Conservation (phyloP, 2,329 filamentous ascomycete species). For the Aspergillus sp. region DNA sequence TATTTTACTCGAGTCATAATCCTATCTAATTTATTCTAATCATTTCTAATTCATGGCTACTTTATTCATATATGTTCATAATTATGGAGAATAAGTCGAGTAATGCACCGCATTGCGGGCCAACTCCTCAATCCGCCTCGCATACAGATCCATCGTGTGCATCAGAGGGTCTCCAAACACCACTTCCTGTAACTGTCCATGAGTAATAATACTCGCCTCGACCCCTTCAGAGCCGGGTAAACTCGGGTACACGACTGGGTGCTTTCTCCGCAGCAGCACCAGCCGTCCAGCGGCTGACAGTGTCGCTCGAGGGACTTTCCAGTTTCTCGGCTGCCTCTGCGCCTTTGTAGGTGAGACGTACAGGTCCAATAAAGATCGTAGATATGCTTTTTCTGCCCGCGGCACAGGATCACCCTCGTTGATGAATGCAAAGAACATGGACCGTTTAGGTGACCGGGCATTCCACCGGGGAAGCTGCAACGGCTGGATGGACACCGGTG, state of each 20-base stretch:
- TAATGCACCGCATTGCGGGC: background rate
- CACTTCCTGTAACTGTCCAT: conserved; percentile 61
- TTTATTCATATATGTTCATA: background rate
- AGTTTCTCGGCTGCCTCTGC: conserved; percentile 14
- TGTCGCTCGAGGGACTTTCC: conserved; percentile 27
- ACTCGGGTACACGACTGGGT: background rate
- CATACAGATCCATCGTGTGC: conserved; percentile 75
- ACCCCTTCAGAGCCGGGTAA: conserved; percentile 47
- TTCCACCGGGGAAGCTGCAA: conserved; percentile 51
- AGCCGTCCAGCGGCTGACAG: conserved; percentile 65
- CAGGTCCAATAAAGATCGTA: conserved; percentile 64
- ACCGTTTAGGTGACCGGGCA: conserved; percentile 42
- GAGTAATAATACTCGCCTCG: conserved; percentile 60
- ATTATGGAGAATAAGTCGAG: background rate
- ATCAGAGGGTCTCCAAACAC: conserved; percentile 77
- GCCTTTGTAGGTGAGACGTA: conserved; percentile 56
- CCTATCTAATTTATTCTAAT: background rate
- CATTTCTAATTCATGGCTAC: background rate
- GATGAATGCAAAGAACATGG: conserved; percentile 69
- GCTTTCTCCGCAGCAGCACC: conserved; percentile 52
- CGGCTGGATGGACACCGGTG: conserved; percentile 66
- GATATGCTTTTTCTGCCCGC: conserved; percentile 68
- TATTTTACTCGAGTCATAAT: too few relatives aligned
- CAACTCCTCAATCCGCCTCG: conserved; percentile 57
- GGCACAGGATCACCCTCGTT: conserved; percentile 82